Evolutionary conservation across 176 grass and related monocot species (phyloP).

Genomic region (Rhynchospora pubera): DNA sequence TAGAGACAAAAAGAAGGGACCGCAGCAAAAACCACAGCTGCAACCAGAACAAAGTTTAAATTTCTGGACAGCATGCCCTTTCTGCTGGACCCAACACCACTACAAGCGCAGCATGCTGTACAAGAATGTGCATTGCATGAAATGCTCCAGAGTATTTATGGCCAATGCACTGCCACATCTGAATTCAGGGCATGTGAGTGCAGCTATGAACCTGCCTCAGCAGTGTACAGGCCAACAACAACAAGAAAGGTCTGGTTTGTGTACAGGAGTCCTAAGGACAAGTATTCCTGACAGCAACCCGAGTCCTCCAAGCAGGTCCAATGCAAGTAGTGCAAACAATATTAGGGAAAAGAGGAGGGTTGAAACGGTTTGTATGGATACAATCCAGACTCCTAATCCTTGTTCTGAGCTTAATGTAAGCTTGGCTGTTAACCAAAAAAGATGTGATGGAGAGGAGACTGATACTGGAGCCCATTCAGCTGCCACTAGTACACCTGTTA

Average conservation of each 20-base stretch:
- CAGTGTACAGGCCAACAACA: constrained; percentile 29
- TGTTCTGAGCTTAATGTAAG: neutral
- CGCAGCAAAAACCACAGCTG: constrained; percentile 17
- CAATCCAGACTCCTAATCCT: neutral
- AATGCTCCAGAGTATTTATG: constrained; percentile 42
- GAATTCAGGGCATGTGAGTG: constrained; percentile 21
- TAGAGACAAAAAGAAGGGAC: neutral
- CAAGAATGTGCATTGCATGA: constrained; percentile 31
- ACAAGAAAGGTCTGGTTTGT: neutral
- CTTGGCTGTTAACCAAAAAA: neutral
- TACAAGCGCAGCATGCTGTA: constrained; percentile 43
- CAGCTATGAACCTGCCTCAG: constrained; percentile 25
- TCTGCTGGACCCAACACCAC: constrained; percentile 46
- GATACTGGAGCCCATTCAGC: neutral
- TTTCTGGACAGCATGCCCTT: constrained; percentile 74
- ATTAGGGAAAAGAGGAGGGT: neutral
- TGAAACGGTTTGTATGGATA: constrained; percentile 3
- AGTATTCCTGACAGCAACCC: constrained; percentile 18
- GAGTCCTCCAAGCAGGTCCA: constrained; percentile 13
- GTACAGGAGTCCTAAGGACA: neutral
- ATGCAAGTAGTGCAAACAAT: neutral
- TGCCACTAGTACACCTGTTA: neutral
- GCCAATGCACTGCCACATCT: constrained; percentile 41
- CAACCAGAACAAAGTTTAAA: neutral
- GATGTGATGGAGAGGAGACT: neutral